Conservation (phyloP, 1,284 basidiomycete species). For the Salmacisia buchloeana region DNA sequence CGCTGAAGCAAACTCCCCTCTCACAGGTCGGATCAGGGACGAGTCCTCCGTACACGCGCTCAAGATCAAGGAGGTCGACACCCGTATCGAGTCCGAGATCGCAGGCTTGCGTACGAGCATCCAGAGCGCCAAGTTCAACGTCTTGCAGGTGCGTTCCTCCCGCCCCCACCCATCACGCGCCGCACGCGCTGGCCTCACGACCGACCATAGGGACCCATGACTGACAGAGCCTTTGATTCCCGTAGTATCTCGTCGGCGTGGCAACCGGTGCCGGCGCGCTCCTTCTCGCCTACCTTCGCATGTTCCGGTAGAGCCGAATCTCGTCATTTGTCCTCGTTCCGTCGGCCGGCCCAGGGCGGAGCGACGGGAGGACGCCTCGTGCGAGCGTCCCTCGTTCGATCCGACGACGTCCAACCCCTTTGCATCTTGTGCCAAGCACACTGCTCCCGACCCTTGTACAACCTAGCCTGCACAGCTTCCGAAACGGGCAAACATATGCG, state of each 20-base stretch:
- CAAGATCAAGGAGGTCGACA: slow-evolving; percentile 98
- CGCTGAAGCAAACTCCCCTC: background rate
- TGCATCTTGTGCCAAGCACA: too few relatives aligned
- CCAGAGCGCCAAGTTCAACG: slow-evolving; percentile 75
- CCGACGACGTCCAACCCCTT: too few relatives aligned
- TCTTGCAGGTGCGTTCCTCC: slow-evolving; percentile 31
- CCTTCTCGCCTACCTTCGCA: slow-evolving; percentile 76
- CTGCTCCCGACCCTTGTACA: too few relatives aligned
- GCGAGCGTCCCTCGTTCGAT: too few relatives aligned
- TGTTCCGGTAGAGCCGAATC: slow-evolving; percentile 38
- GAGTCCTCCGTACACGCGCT: slow-evolving; percentile 86
- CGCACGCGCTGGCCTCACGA: background rate
- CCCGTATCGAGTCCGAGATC: slow-evolving; percentile 93
- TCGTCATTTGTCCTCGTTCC: background rate
- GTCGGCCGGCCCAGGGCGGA: background rate
- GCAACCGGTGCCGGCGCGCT: slow-evolving; percentile 82
- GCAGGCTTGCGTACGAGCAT: slow-evolving; percentile 81
- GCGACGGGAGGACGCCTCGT: too few relatives aligned
- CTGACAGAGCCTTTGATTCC: background rate
- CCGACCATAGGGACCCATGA: background rate
- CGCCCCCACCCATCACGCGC: background rate
- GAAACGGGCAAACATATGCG: too few relatives aligned
- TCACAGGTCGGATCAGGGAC: slow-evolving; percentile 74
- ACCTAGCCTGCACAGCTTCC: too few relatives aligned
- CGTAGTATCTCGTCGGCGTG: slow-evolving; percentile 49